These are phyloP conservation scores for Calonectria montana DNA, from an alignment of 2,329 filamentous ascomycete species.

Conservation along the genomic window DNA sequence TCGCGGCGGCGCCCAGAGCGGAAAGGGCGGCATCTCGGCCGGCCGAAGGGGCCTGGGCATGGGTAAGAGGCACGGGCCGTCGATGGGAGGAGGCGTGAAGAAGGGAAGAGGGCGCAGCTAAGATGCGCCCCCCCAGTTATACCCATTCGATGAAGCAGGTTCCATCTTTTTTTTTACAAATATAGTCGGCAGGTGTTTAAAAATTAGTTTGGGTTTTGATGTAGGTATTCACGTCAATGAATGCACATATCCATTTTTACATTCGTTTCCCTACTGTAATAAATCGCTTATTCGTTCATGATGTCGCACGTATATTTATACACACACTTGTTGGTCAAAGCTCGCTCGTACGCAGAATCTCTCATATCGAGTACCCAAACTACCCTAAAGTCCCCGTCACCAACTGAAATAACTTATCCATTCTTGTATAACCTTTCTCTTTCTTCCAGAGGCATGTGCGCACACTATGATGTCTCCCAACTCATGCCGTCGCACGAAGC, in stretches of 20 bases:
- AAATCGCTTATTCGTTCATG: too few species aligned
- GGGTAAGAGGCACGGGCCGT: constrained; percentile 58
- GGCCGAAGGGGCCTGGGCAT: constrained; percentile 63
- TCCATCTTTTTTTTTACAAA: constrained; percentile 6
- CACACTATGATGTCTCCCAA: too few species aligned
- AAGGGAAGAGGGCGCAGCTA: constrained; percentile 49
- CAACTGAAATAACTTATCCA: too few species aligned
- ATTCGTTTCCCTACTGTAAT: background rate
- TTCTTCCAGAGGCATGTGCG: too few species aligned
- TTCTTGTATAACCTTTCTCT: too few species aligned
- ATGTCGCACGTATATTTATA: too few species aligned
- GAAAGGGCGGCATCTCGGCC: constrained; percentile 59
- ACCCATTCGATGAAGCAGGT: constrained; percentile 42
- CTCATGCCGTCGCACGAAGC: too few species aligned
- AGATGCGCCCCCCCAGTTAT: constrained; percentile 37
- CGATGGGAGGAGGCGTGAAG: constrained; percentile 56
- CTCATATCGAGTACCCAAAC: too few species aligned
- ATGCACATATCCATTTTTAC: constrained; percentile 17
- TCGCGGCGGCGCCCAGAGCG: constrained; percentile 54
- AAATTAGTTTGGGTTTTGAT: constrained; percentile 29
- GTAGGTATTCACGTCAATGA: constrained; percentile 28
- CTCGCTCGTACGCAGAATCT: too few species aligned
- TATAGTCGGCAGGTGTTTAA: constrained; percentile 32
- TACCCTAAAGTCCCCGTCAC: too few species aligned
- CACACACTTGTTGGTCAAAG: too few species aligned